Conservation (phyloP, 257 asterid species). For the Nicotiana noctiflora region DNA sequence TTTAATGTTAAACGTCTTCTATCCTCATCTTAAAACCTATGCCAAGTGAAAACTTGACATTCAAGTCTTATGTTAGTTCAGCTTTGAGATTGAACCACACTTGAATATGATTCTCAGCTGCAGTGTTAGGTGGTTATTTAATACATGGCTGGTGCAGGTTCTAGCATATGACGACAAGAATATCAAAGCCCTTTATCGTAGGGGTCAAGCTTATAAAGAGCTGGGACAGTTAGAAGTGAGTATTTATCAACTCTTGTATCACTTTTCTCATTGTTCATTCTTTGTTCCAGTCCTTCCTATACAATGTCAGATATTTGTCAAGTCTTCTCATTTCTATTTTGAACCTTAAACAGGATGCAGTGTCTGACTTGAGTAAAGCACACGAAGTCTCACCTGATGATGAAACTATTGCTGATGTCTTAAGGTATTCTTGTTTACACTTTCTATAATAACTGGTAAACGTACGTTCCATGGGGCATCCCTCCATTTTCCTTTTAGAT, state of each 20-base stretch:
- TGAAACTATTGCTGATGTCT: constrained; percentile 82
- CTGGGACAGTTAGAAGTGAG: constrained; percentile 67
- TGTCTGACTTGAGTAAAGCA: constrained; percentile 79
- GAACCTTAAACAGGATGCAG: constrained; percentile 56
- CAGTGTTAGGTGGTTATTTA: constrained; percentile 14
- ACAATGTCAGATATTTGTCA: neutral
- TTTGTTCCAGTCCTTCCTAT: neutral
- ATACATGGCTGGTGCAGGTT: constrained; percentile 41
- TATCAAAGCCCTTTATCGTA: constrained; percentile 85
- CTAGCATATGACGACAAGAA: constrained; percentile 61
- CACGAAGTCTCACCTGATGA: constrained; percentile 77
- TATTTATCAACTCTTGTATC: constrained; percentile 12
- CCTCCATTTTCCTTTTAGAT: neutral
- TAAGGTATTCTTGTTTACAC: constrained; percentile 49
- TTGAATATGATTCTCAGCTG: neutral
- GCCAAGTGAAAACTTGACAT: neutral
- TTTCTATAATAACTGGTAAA: neutral
- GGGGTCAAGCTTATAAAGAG: constrained; percentile 88
- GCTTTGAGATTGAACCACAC: neutral
- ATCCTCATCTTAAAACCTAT: neutral
- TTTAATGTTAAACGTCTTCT: neutral
- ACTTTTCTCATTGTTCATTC: constrained; percentile 14
- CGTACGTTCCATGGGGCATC: neutral
- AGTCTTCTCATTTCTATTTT: constrained; percentile 9
- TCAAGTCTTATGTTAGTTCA: neutral